Base-by-base conservation (phyloP, 345 rosid species). In the Linum usitatissimum region DNA sequence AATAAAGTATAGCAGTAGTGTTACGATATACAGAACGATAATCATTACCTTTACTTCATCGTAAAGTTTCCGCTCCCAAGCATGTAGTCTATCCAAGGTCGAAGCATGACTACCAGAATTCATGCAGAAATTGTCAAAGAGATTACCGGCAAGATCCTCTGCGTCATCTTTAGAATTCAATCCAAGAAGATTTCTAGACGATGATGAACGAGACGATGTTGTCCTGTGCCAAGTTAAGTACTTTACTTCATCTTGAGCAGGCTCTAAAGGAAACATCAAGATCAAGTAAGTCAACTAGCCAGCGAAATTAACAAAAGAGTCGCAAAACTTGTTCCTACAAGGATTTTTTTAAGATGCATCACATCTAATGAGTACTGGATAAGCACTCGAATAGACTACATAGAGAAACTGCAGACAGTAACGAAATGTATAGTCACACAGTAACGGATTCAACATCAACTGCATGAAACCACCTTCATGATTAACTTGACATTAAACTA, bases 31-130 rank as follows among this genome's bases (percentile, higher is more conserved):
- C 60, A 66, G 48, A 70, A 70, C 0, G 1, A 64, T 6, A 18
- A 49, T 3, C 64, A 55, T 80, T 80, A 93, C 99, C 96, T 93
- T 93, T 36, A 93, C 96, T 90, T 93, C 99, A 60, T 93, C 97
- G 60, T 86, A 84, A 71, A 93, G 97, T 75, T 93, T 93, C 74
- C 85, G 78, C 84, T 93, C 99, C 99, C 99, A 93, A 19, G 99
- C 99, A 79, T 75, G 87, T 19, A 93, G 73, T 70, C 97, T 82
- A 73, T 93, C 94, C 75, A 93, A 75, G 9, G 97, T 93, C 21
- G 99, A 93, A 48, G 87, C 99, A 67, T 93, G 97, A 73, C 97
- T 90, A 57, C 97, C 94, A 6, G 97, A 87, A 75, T 78, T 81
- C 99, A 87, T 81, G 80, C 90, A 82, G 63, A 80, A 76, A 72